A percentile compares a stretch with the other conserved stretches of the same genome.
Evolutionary conservation across 2,329 filamentous ascomycete species (phyloP).

Genomic region (Neonectria coccinea): DNA sequence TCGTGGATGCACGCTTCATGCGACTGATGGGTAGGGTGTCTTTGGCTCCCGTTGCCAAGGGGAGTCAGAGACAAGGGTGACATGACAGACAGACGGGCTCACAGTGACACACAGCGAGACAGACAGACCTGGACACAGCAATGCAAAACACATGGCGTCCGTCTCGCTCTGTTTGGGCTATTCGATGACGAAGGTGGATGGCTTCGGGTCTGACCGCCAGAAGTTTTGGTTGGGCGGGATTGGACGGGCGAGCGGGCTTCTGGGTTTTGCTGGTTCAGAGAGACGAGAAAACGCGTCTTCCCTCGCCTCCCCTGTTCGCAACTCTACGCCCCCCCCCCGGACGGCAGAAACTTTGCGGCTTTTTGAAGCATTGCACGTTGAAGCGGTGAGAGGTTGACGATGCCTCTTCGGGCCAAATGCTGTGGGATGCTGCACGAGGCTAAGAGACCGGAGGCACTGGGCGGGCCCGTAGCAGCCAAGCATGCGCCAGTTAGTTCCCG

Average conservation of each 20-base stretch:
- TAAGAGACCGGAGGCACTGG: constrained; percentile 36
- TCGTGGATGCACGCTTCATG: constrained; percentile 3
- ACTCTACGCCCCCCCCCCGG: constrained; percentile 33
- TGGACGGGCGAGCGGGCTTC: constrained; percentile 29
- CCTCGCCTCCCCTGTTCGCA: constrained; percentile 18
- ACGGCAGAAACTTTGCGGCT: constrained; percentile 42
- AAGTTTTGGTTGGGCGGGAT: constrained; percentile 27
- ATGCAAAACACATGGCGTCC: not conserved
- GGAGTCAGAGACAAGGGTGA: constrained; percentile 2
- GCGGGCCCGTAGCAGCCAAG: constrained; percentile 22
- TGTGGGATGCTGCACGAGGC: constrained; percentile 43
- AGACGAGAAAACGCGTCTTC: constrained; percentile 21
- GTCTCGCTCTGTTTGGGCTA: constrained; percentile 8
- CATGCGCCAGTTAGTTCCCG: constrained; percentile 26
- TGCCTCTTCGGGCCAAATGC: constrained; percentile 41
- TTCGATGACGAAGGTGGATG: constrained; percentile 36
- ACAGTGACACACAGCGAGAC: constrained; percentile 1
- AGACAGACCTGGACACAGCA: constrained; percentile 11
- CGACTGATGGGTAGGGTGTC: constrained; percentile 5
- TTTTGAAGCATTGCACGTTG: constrained; percentile 38
- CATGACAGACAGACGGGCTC: not conserved
- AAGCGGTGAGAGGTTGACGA: constrained; percentile 46
- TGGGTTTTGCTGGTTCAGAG: constrained; percentile 21
- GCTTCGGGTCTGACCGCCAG: constrained; percentile 46
- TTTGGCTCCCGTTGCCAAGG: constrained; percentile 4